These are phyloP conservation scores for Lecanicillium sp. DNA, from an alignment of 2,329 filamentous ascomycete species.

Conservation along the genomic window DNA sequence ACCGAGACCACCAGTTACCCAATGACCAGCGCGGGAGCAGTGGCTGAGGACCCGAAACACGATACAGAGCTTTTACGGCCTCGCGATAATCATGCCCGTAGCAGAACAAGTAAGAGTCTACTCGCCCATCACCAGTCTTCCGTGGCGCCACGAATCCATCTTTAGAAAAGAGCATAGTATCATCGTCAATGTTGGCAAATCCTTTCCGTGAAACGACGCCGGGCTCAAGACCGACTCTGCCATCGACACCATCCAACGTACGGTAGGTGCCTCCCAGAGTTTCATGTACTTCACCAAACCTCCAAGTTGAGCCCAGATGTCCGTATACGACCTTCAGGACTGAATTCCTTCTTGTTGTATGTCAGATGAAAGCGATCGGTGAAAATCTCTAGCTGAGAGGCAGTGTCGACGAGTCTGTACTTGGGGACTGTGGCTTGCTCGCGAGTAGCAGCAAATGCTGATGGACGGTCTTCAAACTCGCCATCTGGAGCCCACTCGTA, in stretches of 20 bases:
- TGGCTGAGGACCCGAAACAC: conserved; percentile 47
- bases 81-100: conserved; percentile 49
- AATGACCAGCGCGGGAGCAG: conserved; percentile 47
- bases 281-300: conserved; percentile 35
- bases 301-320: conserved; percentile 28
- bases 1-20: conserved; percentile 60
- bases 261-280: conserved; percentile 41
- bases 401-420: conserved; percentile 37
- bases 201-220: conserved; percentile 44
- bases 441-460: conserved; percentile 51
- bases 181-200: conserved; percentile 44
- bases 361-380: conserved; percentile 46
- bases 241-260: conserved; percentile 36
- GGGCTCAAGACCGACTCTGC: conserved; percentile 36
- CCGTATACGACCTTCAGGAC: conserved; percentile 30
- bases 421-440: conserved; percentile 29
- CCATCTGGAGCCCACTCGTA: conserved; percentile 55
- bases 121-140: conserved; percentile 30
- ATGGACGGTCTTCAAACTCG: conserved; percentile 53
- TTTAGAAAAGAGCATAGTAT: conserved; percentile 47
- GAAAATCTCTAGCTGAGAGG: conserved; percentile 43
- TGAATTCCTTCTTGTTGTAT: conserved; percentile 51
- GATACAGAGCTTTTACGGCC: conserved; percentile 45
- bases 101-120: conserved; percentile 52
- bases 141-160: conserved; percentile 43